Evolutionary conservation across 768 basidiomycete genomes (phyloP).

Genomic region (Pulveroboletus frians): DNA sequence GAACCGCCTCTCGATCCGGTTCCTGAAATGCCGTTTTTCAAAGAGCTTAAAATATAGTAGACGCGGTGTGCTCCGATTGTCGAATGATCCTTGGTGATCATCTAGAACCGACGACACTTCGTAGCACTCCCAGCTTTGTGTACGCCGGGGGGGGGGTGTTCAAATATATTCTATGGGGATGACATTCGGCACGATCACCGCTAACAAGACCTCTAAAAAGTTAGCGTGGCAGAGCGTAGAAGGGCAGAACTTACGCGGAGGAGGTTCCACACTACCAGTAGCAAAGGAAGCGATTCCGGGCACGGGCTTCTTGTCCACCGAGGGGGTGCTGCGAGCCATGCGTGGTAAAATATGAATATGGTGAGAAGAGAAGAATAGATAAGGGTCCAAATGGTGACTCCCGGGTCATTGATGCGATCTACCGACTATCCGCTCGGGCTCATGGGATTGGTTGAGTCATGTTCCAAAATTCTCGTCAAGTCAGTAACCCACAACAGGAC

Average conservation of each 20-base stretch:
- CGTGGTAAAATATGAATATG: constrained; percentile 49
- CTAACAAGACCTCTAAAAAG: constrained; percentile 52
- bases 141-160: constrained; percentile 66
- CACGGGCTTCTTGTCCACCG: constrained; percentile 45
- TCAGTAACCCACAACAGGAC: constrained; percentile 52
- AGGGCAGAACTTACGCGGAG: constrained; percentile 44
- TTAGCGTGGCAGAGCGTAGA: constrained; percentile 3
- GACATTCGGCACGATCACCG: constrained; percentile 67
- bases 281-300: constrained; percentile 62
- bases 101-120: not conserved
- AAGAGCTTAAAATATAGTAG: constrained; percentile 66
- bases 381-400: constrained; percentile 55
- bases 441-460: constrained; percentile 1
- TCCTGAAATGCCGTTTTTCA: constrained; percentile 39
- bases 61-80: constrained; percentile 71
- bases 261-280: constrained; percentile 63
- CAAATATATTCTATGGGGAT: constrained; percentile 70
- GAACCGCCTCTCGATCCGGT: constrained; percentile 23
- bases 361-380: constrained; percentile 56
- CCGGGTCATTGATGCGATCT: constrained; percentile 54
- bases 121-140: constrained; percentile 63
- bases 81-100: not conserved
- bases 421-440: constrained; percentile 60
- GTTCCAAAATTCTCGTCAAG: not conserved
- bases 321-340: constrained; percentile 64